phyloP scores from a whole-genome alignment of 2,329 filamentous ascomycete species.

The Pseudohalonectria lignicola region DNA sequence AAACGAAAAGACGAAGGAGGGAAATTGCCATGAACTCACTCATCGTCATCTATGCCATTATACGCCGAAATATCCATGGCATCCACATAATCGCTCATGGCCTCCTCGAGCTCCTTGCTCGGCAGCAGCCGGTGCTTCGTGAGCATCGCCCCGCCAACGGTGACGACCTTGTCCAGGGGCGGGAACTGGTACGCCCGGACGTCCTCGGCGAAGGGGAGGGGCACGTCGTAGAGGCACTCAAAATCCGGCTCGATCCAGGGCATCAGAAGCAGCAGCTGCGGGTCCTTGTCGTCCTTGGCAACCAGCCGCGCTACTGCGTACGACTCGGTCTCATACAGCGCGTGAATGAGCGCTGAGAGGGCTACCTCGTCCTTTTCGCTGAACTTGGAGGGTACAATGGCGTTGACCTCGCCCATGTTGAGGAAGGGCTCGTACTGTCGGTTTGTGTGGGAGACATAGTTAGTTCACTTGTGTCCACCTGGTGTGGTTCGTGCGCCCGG shows the following conservation, averaged over 20 bases:
- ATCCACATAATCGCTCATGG: constrained; percentile 89
- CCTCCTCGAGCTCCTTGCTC: constrained; percentile 56
- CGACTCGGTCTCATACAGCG: constrained; percentile 72
- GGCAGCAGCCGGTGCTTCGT: constrained; percentile 79
- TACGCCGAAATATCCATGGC: constrained; percentile 75
- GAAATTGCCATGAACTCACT: constrained; percentile 38
- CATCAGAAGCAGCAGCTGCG: constrained; percentile 65
- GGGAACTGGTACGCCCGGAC: constrained; percentile 85
- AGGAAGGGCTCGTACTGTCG: constrained; percentile 79
- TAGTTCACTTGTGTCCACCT: constrained; percentile 8
- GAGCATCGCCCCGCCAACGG: constrained; percentile 70
- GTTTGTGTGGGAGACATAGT: too few species aligned
- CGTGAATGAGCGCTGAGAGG: constrained; percentile 80
- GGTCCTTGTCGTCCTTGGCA: constrained; percentile 70
- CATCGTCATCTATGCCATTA: constrained; percentile 58
- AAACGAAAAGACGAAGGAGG: too few species aligned
- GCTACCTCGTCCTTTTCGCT: constrained; percentile 79
- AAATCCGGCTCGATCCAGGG: constrained; percentile 69
- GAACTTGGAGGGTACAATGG: constrained; percentile 65
- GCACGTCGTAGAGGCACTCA: constrained; percentile 81
- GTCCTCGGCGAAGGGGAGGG: constrained; percentile 89
- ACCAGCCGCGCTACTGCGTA: constrained; percentile 84
- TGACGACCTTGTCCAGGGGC: constrained; percentile 76
- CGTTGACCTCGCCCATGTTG: constrained; percentile 68
- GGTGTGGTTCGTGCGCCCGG: too few species aligned